Percentiles rank a stretch among this genome's conserved stretches.
phyloP scores from a whole-genome alignment of 352 stramenopile genomes.

The Lagenidium giganteum region DNA sequence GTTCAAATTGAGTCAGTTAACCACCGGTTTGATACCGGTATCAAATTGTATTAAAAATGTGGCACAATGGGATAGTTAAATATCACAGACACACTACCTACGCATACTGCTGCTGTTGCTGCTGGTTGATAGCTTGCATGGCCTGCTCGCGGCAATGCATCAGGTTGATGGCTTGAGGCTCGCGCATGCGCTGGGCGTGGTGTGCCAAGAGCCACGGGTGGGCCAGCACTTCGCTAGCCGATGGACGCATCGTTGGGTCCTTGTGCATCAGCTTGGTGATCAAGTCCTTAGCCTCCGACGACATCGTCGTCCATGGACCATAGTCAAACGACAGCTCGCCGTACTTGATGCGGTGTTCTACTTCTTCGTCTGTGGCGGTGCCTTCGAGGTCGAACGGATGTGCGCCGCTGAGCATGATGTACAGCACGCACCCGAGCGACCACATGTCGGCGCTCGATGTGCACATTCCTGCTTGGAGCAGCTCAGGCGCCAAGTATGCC shows the following conservation, averaged over 20 bases:
- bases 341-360: conserved; percentile 75
- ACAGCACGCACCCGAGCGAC: conserved; percentile 90
- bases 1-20: too few relatives aligned
- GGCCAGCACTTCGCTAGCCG: conserved; percentile 86
- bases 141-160: conserved; percentile 1
- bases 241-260: conserved; percentile 80
- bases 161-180: too few relatives aligned
- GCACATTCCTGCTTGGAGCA: conserved; percentile 43
- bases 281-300: conserved; percentile 85
- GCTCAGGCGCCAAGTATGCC: conserved; percentile 64
- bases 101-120: too few relatives aligned
- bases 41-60: conserved; percentile 13
- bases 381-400: conserved; percentile 92
- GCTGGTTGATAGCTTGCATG: too few relatives aligned
- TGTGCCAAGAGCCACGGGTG: conserved; percentile 84
- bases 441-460: conserved; percentile 75
- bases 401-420: conserved; percentile 90
- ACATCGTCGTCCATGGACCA: conserved; percentile 66
- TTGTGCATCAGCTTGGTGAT: conserved; percentile 83
- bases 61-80: too few relatives aligned
- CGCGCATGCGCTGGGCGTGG: not conserved
- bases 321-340: conserved; percentile 46
- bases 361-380: conserved; percentile 73
- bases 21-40: too few relatives aligned
- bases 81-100: too few relatives aligned